Evolutionary conservation across 1,284 basidiomycete species (phyloP), one percentile per base, ranked within the genome.

Genomic region (Sutorius eximius): DNA sequence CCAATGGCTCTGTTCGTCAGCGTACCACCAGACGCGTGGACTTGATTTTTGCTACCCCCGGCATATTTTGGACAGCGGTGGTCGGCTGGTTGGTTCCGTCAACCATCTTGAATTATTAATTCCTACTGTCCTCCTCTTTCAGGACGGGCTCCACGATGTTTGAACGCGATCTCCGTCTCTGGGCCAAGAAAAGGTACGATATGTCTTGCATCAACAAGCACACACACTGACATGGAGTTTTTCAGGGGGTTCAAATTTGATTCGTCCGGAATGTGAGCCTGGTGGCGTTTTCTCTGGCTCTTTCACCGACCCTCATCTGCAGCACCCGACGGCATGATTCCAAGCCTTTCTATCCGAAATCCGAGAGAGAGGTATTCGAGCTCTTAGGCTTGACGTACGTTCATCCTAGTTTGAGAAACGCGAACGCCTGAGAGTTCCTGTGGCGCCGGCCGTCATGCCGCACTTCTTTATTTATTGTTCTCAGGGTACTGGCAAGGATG

Each of bases 111-210:
- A 37, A n/a, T 20, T 3, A 22, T 30, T 33, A 29, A 33, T 52
- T 45, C 45, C 27, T 41, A 29, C 24, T 44, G 16, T 10, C 51
- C 33, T 24, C 13, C n/a, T 27, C n/a, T 54, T 54, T 29, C 52
- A 90, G 89, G 90, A 87, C 86, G 5, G 91, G 91, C 0, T 89
- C 86, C 0, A 88, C 80, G 47, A 85, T 89, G 81, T 92, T 93
- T 61, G 80, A 92, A 66, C 75, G 89, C n/a, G 91, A 93, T 66
- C 66, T 93, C 50, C 75, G 90, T 50, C 73, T 81, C 16, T 87
- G 82, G 80, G 88, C 89, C 1, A 86, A 89, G 67, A 70, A 78
- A 69, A 79, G 74, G 83, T 83, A 60, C 37, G 71, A 59, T n/a
- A 45, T 13, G 8, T 42, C 15, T 10, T 30, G 32, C 9, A 44